phyloP scores from a whole-genome alignment of 2,329 filamentous ascomycete genomes.

The Pseudocercospora macadamiae region DNA sequence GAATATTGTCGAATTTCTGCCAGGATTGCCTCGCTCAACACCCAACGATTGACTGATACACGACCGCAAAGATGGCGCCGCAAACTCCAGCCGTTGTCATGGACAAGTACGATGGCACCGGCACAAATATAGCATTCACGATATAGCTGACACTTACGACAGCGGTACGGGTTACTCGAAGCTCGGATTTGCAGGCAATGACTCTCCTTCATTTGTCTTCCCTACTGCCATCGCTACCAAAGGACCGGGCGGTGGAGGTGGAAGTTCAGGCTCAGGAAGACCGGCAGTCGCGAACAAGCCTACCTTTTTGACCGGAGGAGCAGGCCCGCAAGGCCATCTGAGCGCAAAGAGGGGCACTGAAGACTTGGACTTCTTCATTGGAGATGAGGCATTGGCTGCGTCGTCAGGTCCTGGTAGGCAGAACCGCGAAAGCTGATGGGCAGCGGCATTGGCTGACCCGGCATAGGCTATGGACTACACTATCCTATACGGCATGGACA shows the following conservation, averaged over 20 bases:
- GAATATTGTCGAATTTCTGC: neutral
- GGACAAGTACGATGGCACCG: conserved; percentile 90
- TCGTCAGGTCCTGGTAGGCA: conserved; percentile 74
- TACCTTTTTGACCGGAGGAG: conserved; percentile 88
- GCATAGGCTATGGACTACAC: conserved; percentile 84
- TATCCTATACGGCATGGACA: conserved; percentile 98
- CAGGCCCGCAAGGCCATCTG: conserved; percentile 79
- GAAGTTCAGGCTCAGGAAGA: conserved; percentile 78
- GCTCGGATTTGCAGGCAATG: conserved; percentile 98
- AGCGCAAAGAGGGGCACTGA: conserved; percentile 94
- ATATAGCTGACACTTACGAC: conserved; percentile 34
- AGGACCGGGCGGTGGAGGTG: conserved; percentile 64
- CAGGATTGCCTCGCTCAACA: no score
- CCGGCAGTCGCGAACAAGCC: conserved; percentile 93
- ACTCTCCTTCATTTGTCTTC: conserved; percentile 98
- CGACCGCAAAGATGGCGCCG: conserved; percentile 72
- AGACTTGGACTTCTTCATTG: conserved; percentile 98
- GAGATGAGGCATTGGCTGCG: conserved; percentile 89
- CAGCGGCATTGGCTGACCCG: conserved; percentile 21
- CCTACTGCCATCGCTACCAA: conserved; percentile 98
- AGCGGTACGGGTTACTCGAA: conserved; percentile 99
- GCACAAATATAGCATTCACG: neutral
- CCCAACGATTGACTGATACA: conserved; percentile 2
- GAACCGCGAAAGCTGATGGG: neutral
- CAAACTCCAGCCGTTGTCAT: conserved; percentile 99